Evolutionary conservation across 2,329 filamentous ascomycete species (phyloP), one percentile per base, ranked within the genome.

Genomic region (Cladosporium sp.): DNA sequence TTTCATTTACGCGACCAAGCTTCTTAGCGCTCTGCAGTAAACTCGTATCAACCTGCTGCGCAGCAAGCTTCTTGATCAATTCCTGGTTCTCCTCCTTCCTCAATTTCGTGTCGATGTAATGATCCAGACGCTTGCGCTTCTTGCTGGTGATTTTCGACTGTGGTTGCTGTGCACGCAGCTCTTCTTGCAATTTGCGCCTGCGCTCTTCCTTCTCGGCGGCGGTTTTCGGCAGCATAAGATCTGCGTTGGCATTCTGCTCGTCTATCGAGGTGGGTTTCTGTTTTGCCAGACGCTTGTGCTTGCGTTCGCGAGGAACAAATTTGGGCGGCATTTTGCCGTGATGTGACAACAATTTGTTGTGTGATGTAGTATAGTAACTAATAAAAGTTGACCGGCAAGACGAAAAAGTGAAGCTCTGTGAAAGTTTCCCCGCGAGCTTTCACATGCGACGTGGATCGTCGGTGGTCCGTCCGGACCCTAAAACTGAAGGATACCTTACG

Each of bases 71-170:
- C 64, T 88, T 87, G 60, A 97, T 77, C 24, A 99, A 74, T 51
- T 84, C 86, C 22, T 88, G 77, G 62, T 89, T 95, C 68, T 97
- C 92, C 65, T 99, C 93, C 68, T 95, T 96, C 68, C 85, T 88
- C 40, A 99, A 75, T 77, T 99, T 99, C 52, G 80, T 93, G 62
- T 97, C 91, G 67, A 86, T 83, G 58, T 86, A 86, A 63, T 86
- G 85, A 58, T 86, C 82, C 55, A 86, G 63, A 48, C 83, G 73
- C 70, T 86, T 86, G 59, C 81, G 76, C 68, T 86, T 86, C 68
- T 86, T 86, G 17, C 73, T 70, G 2, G 78, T 81, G 52, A 84
- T 76, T 57, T 79, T 80, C 3, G 76, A 68, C 51, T 80, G 72
- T 3, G 79, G 70, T 56, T 80, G 73, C 42, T 77, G 72, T 30